These are phyloP conservation scores for Globisporangium paroecandrum DNA, from an alignment of 352 stramenopile genomes.

Conservation along the genomic window DNA sequence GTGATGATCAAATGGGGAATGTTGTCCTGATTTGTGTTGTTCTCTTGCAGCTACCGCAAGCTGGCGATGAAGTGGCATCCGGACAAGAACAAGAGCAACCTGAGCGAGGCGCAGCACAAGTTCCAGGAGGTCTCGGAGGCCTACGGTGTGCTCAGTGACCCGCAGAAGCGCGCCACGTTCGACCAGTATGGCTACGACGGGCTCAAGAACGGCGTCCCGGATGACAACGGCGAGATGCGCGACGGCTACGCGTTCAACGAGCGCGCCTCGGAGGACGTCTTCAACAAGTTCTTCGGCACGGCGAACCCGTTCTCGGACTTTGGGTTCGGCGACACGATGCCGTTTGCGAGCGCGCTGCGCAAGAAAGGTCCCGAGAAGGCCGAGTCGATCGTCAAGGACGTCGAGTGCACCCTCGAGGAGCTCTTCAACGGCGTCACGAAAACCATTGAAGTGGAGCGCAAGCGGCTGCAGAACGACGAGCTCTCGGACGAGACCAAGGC, in stretches of 20 bases:
- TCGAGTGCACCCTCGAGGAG: conserved; percentile 89
- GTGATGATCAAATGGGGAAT: background rate
- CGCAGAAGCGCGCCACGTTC: conserved; percentile 89
- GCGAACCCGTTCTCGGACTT: conserved; percentile 91
- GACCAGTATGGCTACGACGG: conserved; percentile 94
- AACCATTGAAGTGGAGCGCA: conserved; percentile 79
- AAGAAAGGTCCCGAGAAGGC: conserved; percentile 79
- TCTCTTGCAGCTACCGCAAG: conserved; percentile 81
- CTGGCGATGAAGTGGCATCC: conserved; percentile 94
- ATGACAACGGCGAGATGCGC: conserved; percentile 71
- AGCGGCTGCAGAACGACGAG: conserved; percentile 70
- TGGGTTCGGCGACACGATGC: conserved; percentile 83
- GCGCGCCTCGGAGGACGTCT: conserved; percentile 88
- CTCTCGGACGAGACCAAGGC: conserved; percentile 77
- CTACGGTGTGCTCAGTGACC: conserved; percentile 93
- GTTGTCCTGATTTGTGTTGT: background rate
- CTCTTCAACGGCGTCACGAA: conserved; percentile 91
- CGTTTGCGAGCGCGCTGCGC: conserved; percentile 73
- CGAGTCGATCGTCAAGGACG: conserved; percentile 57
- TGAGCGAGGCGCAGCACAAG: conserved; percentile 82
- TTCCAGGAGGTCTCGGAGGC: conserved; percentile 95
- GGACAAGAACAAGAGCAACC: conserved; percentile 92
- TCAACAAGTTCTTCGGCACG: conserved; percentile 91
- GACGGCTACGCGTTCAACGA: conserved; percentile 90
- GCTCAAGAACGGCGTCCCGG: conserved; percentile 85